These are phyloP conservation scores for Fusarium piperis DNA, from an alignment of 2,329 filamentous ascomycete species.

Conservation along the genomic window DNA sequence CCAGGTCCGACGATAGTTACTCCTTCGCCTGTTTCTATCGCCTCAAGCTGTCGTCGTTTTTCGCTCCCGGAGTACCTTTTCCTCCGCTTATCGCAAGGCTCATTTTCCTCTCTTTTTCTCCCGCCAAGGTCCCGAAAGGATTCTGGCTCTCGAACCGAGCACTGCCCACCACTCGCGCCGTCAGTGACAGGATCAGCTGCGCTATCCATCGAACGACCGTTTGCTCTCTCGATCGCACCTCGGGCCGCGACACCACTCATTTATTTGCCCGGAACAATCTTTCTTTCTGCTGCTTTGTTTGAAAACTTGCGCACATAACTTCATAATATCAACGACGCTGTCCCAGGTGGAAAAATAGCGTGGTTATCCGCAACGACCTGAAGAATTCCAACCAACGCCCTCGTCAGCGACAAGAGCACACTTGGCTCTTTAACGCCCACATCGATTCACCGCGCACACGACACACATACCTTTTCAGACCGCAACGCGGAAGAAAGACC, in stretches of 20 bases:
- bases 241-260: constrained; percentile 36
- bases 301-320: constrained; percentile 31
- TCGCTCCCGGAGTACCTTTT: constrained; percentile 14
- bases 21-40: constrained; percentile 30
- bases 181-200: constrained; percentile 43
- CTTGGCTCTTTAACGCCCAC: not conserved
- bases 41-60: constrained; percentile 15
- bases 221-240: constrained; percentile 31
- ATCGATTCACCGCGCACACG: constrained; percentile 1
- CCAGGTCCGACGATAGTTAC: constrained; percentile 38
- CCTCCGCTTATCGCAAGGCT: constrained; percentile 11
- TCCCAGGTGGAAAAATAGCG: constrained; percentile 36
- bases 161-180: constrained; percentile 26
- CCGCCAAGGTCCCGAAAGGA: not conserved
- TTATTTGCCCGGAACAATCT: constrained; percentile 21
- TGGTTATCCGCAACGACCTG: constrained; percentile 14
- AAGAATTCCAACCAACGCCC: constrained; percentile 8
- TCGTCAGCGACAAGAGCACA: constrained; percentile 9
- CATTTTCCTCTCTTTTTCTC: constrained; percentile 19
- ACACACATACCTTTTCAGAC: constrained; percentile 1
- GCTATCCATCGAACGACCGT: constrained; percentile 41
- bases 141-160: constrained; percentile 25
- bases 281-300: constrained; percentile 16
- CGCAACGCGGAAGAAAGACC: constrained; percentile 42
- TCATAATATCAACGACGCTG: constrained; percentile 34